Percentiles rank a stretch among this genome's conserved stretches.
Evolutionary conservation across 306 rosid species (phyloP).

Genomic region (Amphicarpaea edgeworthii): DNA sequence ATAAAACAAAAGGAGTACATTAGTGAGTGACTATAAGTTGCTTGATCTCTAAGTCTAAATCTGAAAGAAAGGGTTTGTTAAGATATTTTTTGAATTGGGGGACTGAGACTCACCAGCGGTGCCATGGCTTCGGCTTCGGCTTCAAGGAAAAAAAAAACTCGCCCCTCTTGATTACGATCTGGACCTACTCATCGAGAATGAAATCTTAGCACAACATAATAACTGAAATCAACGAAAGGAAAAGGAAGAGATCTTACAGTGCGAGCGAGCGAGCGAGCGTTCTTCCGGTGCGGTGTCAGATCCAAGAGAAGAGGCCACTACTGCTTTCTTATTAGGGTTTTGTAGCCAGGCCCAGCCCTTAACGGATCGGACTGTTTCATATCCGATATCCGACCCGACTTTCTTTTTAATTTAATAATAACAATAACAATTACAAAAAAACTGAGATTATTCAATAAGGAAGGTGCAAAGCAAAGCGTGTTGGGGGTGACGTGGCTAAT

Average conservation of each 20-base stretch:
- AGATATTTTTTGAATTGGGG: neutral
- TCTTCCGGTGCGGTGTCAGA: conserved; percentile 21
- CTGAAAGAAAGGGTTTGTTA: neutral
- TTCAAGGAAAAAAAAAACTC: conserved; percentile 35
- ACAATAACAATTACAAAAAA: too few relatives aligned
- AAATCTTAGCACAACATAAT: neutral
- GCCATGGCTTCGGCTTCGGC: conserved; percentile 77
- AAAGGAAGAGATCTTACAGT: conserved; percentile 21
- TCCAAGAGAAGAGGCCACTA: too few relatives aligned
- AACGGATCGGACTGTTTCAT: too few relatives aligned
- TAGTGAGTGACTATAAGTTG: too few relatives aligned
- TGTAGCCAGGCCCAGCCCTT: too few relatives aligned
- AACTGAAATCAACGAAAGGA: neutral
- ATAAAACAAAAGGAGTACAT: too few relatives aligned
- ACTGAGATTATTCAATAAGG: too few relatives aligned
- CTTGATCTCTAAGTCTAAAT: neutral
- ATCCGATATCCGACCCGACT: too few relatives aligned
- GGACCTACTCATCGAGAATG: conserved; percentile 31
- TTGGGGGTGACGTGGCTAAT: conserved; percentile 58
- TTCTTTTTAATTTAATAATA: too few relatives aligned
- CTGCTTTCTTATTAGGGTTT: too few relatives aligned
- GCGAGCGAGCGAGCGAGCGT: neutral
- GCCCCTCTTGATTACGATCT: conserved; percentile 62
- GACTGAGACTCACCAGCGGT: conserved; percentile 67
- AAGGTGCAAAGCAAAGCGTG: too few relatives aligned